Evolutionary conservation across 176 grass and related monocot genomes (phyloP).

Genomic region (Raddia guianensis): DNA sequence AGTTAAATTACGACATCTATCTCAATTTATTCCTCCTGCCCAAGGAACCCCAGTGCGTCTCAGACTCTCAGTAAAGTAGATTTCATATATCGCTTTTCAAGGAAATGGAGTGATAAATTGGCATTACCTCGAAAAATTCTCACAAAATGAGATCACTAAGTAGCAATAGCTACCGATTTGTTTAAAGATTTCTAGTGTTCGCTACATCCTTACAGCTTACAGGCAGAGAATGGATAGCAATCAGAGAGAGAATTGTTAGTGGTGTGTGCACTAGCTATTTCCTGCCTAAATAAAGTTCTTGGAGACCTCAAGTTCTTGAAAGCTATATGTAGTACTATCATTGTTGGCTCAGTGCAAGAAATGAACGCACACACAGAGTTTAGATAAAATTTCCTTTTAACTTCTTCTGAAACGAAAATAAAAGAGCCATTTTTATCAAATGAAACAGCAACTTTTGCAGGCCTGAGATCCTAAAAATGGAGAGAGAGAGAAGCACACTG

Average conservation of each 20-base stretch:
- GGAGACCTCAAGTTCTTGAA: background rate
- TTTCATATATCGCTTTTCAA: background rate
- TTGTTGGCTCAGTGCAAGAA: background rate
- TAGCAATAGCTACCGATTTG: background rate
- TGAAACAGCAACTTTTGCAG: slow-evolving; percentile 15
- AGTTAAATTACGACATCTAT: background rate
- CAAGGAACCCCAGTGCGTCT: background rate
- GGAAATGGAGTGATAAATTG: slow-evolving; percentile 1
- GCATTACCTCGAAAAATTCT: background rate
- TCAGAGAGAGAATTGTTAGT: slow-evolving; percentile 6
- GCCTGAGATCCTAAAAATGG: slow-evolving; percentile 3
- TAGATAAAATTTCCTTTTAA: background rate
- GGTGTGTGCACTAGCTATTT: background rate
- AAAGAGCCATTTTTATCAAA: background rate
- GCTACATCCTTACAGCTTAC: slow-evolving; percentile 23
- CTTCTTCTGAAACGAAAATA: background rate
- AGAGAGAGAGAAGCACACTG: too few relatives aligned
- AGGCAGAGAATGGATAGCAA: slow-evolving; percentile 12
- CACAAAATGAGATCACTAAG: background rate
- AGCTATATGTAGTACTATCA: background rate
- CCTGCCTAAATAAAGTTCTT: background rate
- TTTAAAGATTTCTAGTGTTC: background rate
- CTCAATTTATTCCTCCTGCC: background rate
- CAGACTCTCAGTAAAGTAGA: background rate
- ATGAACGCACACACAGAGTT: slow-evolving; percentile 6